These are phyloP conservation scores for Xylariaceae sp. DNA, from an alignment of 2,329 filamentous ascomycete genomes.

Conservation along the genomic window DNA sequence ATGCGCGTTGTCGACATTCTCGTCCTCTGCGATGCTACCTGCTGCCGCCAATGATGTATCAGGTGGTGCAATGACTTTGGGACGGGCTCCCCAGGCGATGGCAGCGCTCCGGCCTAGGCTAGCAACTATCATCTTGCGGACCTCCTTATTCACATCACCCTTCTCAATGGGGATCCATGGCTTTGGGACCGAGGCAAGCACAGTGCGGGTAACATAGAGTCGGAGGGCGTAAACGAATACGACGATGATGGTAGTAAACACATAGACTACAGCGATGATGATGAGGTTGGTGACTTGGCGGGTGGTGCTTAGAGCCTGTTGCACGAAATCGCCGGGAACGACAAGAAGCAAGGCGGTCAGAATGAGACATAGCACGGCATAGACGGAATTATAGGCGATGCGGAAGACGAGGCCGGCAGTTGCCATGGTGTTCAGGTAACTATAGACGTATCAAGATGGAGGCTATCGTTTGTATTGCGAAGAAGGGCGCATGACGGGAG, in stretches of 20 bases:
- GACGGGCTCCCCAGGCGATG: slow-evolving; percentile 79
- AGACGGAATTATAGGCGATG: slow-evolving; percentile 81
- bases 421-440: slow-evolving; percentile 46
- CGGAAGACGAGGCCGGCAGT: slow-evolving; percentile 67
- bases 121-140: slow-evolving; percentile 76
- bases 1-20: neutral
- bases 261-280: slow-evolving; percentile 77
- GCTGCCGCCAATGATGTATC: slow-evolving; percentile 31
- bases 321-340: slow-evolving; percentile 81
- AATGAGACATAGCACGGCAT: slow-evolving; percentile 76
- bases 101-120: slow-evolving; percentile 78
- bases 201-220: slow-evolving; percentile 84
- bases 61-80: slow-evolving; percentile 58
- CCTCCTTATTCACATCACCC: slow-evolving; percentile 77
- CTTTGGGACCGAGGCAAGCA: slow-evolving; percentile 84
- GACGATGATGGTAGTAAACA: slow-evolving; percentile 73
- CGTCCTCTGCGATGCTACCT: slow-evolving; percentile 20
- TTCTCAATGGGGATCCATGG: slow-evolving; percentile 85
- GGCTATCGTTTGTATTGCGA: slow-evolving; percentile 11
- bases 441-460: neutral
- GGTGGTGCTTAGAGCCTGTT: slow-evolving; percentile 70
- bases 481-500: neutral
- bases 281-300: slow-evolving; percentile 80
- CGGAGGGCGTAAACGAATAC: slow-evolving; percentile 80
- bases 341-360: slow-evolving; percentile 77